Evolutionary conservation across 2,329 filamentous ascomycete species (phyloP), one percentile per base, ranked within the genome.

Genomic region (Nannizzia gypsea): DNA sequence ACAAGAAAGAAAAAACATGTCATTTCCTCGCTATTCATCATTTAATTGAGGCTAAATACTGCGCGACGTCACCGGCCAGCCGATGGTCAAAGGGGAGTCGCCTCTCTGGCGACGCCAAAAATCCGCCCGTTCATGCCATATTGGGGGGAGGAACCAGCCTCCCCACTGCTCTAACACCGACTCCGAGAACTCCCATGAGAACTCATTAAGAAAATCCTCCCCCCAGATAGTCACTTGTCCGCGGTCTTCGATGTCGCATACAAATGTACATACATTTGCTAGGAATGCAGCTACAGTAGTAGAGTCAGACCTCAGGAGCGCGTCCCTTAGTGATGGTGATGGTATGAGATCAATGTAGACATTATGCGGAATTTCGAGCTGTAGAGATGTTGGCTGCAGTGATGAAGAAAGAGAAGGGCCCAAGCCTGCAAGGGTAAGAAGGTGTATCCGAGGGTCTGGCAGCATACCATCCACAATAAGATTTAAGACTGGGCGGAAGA

Each of bases 191-290:
- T 77, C 74, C 74, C 74, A 77, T 3, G 71, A 71, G 60, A 73
- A 68, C 57, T 76, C 74, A 60, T 75, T 74, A 4, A 74, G 64
- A 44, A 72, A 69, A 62, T 76, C 72, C 24, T 74, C 72, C 26
- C 74, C 74, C 74, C 74, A 76, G 52, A 76, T 71, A n/a, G 68
- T 75, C 58, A 76, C 60, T 58, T 76, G 74, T 6, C 70, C 72
- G 5, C 67, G 64, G 55, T 74, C 73, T 59, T 74, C 70, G 13
- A 68, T 65, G 9, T 73, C 70, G 24, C 68, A 69, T 9, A 67
- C 69, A 50, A 69, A 67, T 13, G 70, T 71, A 28, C 74, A 73
- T 11, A 73, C 68, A 31, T 76, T 71, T 15, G 64, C 63, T 48
- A 76, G 63, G 59, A 77, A 77, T 20, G 66, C 66, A 52, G 70